Conservation (phyloP, 768 basidiomycete genomes). For the Suillus placidus region DNA sequence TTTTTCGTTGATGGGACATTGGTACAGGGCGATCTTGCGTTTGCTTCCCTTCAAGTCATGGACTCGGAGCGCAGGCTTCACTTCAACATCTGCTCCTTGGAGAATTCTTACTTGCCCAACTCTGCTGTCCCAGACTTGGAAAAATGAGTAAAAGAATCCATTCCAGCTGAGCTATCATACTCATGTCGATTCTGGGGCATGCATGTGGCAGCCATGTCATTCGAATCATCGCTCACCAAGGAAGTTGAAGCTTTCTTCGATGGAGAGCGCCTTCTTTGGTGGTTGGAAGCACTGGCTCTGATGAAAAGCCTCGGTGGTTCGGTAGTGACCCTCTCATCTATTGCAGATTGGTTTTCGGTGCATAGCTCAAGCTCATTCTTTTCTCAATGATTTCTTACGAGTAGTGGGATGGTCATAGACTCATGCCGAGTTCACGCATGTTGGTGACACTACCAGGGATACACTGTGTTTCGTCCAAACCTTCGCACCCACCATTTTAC, state of each 20-base stretch:
- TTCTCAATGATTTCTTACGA: too few species aligned
- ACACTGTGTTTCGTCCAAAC: too few species aligned
- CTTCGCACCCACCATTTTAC: too few species aligned
- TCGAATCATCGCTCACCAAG: conserved; percentile 5
- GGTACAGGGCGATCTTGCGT: conserved; percentile 12
- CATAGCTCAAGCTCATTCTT: too few species aligned
- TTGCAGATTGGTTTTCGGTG: too few species aligned
- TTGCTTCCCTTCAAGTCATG: conserved; percentile 30
- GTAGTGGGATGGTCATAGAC: too few species aligned
- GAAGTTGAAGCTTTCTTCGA: conserved; percentile 26
- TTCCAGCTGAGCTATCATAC: conserved; percentile 31
- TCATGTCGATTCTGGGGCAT: conserved; percentile 35
- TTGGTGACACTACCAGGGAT: too few species aligned
- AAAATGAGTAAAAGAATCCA: conserved; percentile 17
- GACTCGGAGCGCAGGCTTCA: conserved; percentile 26
- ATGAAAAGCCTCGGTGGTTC: too few species aligned
- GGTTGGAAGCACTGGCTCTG: too few species aligned
- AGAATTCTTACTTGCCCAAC: conserved; percentile 31
- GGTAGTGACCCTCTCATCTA: too few species aligned
- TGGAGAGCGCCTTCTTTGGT: conserved; percentile 9
- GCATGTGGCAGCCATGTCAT: conserved; percentile 24
- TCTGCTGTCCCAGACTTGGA: conserved; percentile 19
- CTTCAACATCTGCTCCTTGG: conserved; percentile 13
- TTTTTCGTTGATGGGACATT: conserved; percentile 14
- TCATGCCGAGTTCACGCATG: too few species aligned